Conservation (phyloP, 1,139 yeast genomes). For the Debaryomyces sp. region DNA sequence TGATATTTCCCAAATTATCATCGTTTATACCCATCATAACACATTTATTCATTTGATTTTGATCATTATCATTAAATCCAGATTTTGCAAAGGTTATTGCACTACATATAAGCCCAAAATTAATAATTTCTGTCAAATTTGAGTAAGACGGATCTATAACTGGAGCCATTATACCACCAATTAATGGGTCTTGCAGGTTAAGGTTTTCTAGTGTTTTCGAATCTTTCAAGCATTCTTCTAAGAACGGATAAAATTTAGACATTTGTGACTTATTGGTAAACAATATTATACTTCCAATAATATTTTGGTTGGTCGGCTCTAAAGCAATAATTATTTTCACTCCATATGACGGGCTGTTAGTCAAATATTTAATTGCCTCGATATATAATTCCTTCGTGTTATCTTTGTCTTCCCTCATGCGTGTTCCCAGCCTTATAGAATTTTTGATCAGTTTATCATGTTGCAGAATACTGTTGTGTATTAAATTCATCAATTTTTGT, state of each 20-base stretch:
- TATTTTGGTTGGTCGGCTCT: conserved; percentile 56
- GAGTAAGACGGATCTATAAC: conserved; percentile 59
- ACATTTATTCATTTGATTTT: conserved; percentile 33
- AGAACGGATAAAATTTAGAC: conserved; percentile 56
- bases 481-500: conserved; percentile 39
- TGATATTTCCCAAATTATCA: conserved; percentile 32
- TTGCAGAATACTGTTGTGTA: conserved; percentile 19
- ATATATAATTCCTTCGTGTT: conserved; percentile 22
- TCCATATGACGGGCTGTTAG: conserved; percentile 26
- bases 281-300: conserved; percentile 57
- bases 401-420: conserved; percentile 16
- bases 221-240: conserved; percentile 33
- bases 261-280: conserved; percentile 53
- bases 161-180: conserved; percentile 62
- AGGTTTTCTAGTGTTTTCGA: conserved; percentile 10
- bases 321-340: conserved; percentile 57
- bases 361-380: conserved; percentile 27
- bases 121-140: conserved; percentile 57
- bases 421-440: conserved; percentile 7
- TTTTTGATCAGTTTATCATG: conserved; percentile 11
- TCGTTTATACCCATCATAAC: conserved; percentile 44
- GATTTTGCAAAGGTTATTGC: conserved; percentile 57
- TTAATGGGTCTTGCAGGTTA: conserved; percentile 17
- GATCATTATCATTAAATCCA: conserved; percentile 27
- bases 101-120: conserved; percentile 60